A percentile compares a stretch with the other conserved stretches of the same genome.
These are phyloP conservation scores for Ogataea neopini DNA, from an alignment of 805 yeast genomes.

Conservation along the genomic window DNA sequence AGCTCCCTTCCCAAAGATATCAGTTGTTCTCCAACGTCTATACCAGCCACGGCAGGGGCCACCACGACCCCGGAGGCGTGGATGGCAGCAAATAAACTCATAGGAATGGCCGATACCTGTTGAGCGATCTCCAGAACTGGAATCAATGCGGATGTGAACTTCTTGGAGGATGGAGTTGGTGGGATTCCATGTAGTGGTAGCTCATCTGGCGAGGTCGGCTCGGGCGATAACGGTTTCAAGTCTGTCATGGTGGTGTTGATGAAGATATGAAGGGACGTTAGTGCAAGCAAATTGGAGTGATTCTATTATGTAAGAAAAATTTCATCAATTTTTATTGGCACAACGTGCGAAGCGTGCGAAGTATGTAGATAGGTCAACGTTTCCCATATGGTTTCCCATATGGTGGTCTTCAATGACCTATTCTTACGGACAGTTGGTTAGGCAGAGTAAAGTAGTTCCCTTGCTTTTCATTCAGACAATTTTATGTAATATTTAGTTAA, in stretches of 20 bases:
- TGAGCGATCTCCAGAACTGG: constrained; percentile 40
- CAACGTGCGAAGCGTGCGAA: not conserved
- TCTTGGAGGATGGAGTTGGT: constrained; percentile 14
- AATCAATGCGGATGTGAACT: constrained; percentile 10
- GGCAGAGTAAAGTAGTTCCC: no score
- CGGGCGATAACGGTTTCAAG: constrained; percentile 21
- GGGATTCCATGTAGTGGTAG: constrained; percentile 20
- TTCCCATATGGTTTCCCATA: no score
- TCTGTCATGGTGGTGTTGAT: not conserved
- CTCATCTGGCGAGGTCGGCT: constrained; percentile 21
- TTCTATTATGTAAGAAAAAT: not conserved
- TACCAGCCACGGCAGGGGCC: constrained; percentile 50
- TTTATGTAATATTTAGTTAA: no score
- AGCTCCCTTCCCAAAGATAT: constrained; percentile 61
- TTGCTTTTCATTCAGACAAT: no score
- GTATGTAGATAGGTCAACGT: no score
- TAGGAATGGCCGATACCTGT: constrained; percentile 60
- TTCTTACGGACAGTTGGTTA: no score
- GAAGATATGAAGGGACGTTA: not conserved
- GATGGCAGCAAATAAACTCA: constrained; percentile 55
- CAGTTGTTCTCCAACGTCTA: constrained; percentile 49
- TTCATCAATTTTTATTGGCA: not conserved
- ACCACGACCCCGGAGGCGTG: constrained; percentile 57
- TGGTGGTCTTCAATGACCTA: no score
- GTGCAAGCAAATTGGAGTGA: not conserved